phyloP scores from a whole-genome alignment of 2,329 filamentous ascomycete species.

The Diaporthe longicolla region DNA sequence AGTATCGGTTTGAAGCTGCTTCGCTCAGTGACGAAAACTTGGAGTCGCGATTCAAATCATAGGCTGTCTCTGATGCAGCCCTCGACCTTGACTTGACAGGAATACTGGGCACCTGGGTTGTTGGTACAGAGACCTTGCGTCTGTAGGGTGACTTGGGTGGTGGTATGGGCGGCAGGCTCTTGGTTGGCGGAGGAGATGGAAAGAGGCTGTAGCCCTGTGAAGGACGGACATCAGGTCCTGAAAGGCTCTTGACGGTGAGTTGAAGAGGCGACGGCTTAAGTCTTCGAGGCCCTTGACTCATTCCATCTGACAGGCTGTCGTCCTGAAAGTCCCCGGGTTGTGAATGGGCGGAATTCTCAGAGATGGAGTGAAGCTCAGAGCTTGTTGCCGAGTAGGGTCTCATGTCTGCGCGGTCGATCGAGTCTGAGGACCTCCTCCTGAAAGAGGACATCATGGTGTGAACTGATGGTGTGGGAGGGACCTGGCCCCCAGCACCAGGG shows the following conservation, averaged over 20 bases:
- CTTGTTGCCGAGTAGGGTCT: conserved; percentile 15
- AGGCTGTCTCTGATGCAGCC: conserved; percentile 29
- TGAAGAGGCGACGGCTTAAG: conserved; percentile 9
- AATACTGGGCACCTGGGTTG: conserved; percentile 1
- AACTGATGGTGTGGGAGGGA: conserved; percentile 27
- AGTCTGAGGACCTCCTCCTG: conserved; percentile 22
- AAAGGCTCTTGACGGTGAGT: neutral
- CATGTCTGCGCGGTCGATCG: neutral
- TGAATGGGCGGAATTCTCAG: conserved; percentile 16
- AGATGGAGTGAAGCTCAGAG: conserved; percentile 25
- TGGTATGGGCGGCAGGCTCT: conserved; percentile 39
- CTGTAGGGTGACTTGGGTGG: conserved; percentile 32
- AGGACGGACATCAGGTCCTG: neutral
- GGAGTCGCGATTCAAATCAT: conserved; percentile 28
- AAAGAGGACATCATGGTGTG: conserved; percentile 34
- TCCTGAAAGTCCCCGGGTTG: conserved; percentile 1
- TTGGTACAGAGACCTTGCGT: neutral
- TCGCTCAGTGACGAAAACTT: conserved; percentile 35
- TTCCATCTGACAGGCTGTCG: neutral
- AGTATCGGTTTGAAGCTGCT: conserved; percentile 31
- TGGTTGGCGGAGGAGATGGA: conserved; percentile 40
- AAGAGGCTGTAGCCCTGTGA: conserved; percentile 39
- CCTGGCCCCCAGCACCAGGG: neutral
- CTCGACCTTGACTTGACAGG: conserved; percentile 33
- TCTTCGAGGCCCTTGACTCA: neutral